Evolutionary conservation across 208 protist genomes (phyloP).

Genomic region (Trypanosoma cruzi): DNA sequence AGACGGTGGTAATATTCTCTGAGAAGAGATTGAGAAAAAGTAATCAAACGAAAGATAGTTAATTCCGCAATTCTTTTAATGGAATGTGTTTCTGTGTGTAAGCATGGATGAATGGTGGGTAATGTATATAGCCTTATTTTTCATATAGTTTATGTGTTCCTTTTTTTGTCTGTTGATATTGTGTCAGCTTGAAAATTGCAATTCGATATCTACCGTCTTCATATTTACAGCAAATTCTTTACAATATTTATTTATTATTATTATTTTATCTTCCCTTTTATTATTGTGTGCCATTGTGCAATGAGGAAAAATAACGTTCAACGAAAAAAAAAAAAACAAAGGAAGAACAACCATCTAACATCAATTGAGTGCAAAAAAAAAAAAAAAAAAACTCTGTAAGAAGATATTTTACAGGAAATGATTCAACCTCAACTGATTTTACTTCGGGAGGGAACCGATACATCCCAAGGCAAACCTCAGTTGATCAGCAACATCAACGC

Average conservation of each 20-base stretch:
- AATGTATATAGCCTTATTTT: neutral
- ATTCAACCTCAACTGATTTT: conserved; percentile 98
- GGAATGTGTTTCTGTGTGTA: neutral
- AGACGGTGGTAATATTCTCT: neutral
- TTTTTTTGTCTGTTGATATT: neutral
- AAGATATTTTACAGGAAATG: conserved; percentile 43
- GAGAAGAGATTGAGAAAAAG: neutral
- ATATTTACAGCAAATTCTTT: neutral
- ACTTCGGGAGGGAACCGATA: conserved; percentile 99
- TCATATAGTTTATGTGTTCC: conserved; percentile 3
- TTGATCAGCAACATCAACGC: conserved; percentile 99
- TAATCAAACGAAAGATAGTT: neutral
- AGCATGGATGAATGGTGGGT: neutral
- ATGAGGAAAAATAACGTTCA: neutral
- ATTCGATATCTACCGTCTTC: neutral
- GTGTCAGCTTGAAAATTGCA: neutral
- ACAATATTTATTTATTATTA: neutral
- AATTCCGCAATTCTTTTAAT: neutral
- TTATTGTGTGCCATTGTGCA: neutral
- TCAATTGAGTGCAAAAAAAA: conserved; percentile 16
- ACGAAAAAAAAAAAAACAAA: neutral
- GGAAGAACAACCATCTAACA: conserved; percentile 1
- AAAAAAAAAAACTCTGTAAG: conserved; percentile 9
- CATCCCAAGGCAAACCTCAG: conserved; percentile 99
- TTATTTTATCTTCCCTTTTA: neutral